Evolutionary conservation across 805 yeast species (phyloP).

Genomic region (Kazachstania taianensis): DNA sequence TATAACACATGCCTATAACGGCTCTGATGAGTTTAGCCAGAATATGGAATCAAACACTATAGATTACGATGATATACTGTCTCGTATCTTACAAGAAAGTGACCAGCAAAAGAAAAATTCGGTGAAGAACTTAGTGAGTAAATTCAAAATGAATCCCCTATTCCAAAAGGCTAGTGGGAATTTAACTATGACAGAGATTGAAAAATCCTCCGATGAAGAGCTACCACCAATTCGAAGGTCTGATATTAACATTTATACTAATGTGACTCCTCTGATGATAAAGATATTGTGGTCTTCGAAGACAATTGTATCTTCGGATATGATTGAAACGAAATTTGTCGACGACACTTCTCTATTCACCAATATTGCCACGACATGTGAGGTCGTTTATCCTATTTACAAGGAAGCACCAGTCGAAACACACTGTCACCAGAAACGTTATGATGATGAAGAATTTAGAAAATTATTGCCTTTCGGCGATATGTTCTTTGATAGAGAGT

Average conservation of each 20-base stretch:
- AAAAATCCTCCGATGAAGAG: not conserved
- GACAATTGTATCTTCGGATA: constrained; percentile 2
- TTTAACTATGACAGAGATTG: not conserved
- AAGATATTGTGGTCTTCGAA: constrained; percentile 6
- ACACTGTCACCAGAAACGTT: not conserved
- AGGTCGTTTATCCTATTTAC: not conserved
- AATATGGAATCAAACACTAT: not conserved
- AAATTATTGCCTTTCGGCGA: constrained; percentile 42
- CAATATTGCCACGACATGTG: not conserved
- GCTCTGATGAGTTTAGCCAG: not conserved
- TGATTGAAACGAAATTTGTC: not conserved
- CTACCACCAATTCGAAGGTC: not conserved
- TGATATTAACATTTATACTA: constrained; percentile 6
- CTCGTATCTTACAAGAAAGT: constrained; percentile 8
- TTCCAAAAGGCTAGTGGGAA: not conserved
- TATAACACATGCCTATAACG: constrained; percentile 5
- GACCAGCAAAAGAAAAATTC: constrained; percentile 12
- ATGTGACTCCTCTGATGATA: constrained; percentile 7
- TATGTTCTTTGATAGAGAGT: constrained; percentile 43
- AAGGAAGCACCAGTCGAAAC: not conserved
- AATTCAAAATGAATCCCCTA: not conserved
- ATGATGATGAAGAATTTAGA: constrained; percentile 19
- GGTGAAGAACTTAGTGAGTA: constrained; percentile 6
- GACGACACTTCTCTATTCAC: constrained; percentile 2
- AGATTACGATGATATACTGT: constrained; percentile 8